Percentiles rank a stretch among this genome's conserved stretches.
Evolutionary conservation across 495 filamentous ascomycete species (phyloP).

Genomic region (Xylaria flabelliformis): DNA sequence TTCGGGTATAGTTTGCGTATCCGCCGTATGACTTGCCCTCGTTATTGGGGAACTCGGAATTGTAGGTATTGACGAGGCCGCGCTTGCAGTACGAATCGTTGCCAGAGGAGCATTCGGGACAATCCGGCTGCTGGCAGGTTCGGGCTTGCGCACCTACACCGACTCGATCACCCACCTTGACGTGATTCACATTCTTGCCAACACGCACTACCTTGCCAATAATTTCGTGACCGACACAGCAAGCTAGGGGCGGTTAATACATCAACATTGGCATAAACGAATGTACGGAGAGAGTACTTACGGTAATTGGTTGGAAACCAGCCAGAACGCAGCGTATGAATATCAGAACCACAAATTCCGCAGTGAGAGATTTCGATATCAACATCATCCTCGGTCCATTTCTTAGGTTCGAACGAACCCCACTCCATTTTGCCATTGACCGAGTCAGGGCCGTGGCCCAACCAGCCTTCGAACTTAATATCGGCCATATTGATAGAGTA

Average conservation of each 20-base stretch:
- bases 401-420: conserved; percentile 76
- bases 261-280: neutral
- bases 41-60: conserved; percentile 66
- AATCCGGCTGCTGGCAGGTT: conserved; percentile 69
- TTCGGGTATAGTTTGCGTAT: conserved; percentile 75
- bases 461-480: conserved; percentile 78
- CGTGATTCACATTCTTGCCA: conserved; percentile 65
- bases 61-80: conserved; percentile 71
- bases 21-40: conserved; percentile 67
- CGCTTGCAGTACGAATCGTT: conserved; percentile 71
- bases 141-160: conserved; percentile 82
- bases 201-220: conserved; percentile 76
- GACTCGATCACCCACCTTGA: conserved; percentile 82
- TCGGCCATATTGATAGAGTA: conserved; percentile 28
- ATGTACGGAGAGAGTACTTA: conserved; percentile 23
- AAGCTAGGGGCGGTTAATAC: conserved; percentile 32
- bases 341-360: conserved; percentile 81
- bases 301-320: conserved; percentile 55
- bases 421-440: conserved; percentile 74
- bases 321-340: conserved; percentile 77
- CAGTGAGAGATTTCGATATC: conserved; percentile 82
- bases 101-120: conserved; percentile 69
- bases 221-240: conserved; percentile 65
- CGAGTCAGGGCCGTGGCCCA: conserved; percentile 66
- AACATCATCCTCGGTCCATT: conserved; percentile 78